Percentiles rank a stretch among this genome's conserved stretches.
These are phyloP conservation scores for Papiliotrema nemorosa DNA, from an alignment of 1,284 basidiomycete genomes.

Conservation along the genomic window DNA sequence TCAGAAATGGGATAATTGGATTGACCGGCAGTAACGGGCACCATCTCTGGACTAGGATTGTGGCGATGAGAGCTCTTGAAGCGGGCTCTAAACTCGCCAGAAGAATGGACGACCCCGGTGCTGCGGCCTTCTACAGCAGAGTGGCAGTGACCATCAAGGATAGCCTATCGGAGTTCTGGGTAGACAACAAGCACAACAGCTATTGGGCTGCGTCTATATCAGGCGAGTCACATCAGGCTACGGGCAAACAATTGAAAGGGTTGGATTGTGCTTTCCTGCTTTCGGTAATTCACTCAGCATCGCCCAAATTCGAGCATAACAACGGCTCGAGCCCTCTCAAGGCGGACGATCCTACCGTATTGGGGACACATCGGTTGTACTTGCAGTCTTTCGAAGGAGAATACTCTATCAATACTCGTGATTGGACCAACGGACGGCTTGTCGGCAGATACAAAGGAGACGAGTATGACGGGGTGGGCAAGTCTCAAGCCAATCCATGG, in stretches of 20 bases:
- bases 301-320: not conserved
- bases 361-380: conserved; percentile 44
- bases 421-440: conserved; percentile 43
- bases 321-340: conserved; percentile 9
- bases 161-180: conserved; percentile 43
- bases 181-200: conserved; percentile 13
- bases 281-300: conserved; percentile 46
- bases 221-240: not conserved
- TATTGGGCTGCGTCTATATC: conserved; percentile 1
- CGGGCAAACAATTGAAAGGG: conserved; percentile 21
- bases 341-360: conserved; percentile 24
- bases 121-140: conserved; percentile 40
- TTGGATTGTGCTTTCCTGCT: conserved; percentile 50
- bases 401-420: conserved; percentile 48
- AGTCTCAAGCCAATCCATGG: conserved; percentile 50
- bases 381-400: conserved; percentile 41
- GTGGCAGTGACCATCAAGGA: conserved; percentile 32
- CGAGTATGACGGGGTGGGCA: conserved; percentile 50
- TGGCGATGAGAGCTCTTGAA: conserved; percentile 45
- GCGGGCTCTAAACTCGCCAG: conserved; percentile 47
- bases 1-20: not conserved
- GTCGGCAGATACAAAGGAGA: conserved; percentile 53
- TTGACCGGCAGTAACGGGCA: conserved; percentile 28
- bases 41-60: conserved; percentile 52
- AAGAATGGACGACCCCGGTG: conserved; percentile 39